These are phyloP conservation scores for Rubroshorea leprosula DNA, from an alignment of 345 rosid species.

Conservation along the genomic window DNA sequence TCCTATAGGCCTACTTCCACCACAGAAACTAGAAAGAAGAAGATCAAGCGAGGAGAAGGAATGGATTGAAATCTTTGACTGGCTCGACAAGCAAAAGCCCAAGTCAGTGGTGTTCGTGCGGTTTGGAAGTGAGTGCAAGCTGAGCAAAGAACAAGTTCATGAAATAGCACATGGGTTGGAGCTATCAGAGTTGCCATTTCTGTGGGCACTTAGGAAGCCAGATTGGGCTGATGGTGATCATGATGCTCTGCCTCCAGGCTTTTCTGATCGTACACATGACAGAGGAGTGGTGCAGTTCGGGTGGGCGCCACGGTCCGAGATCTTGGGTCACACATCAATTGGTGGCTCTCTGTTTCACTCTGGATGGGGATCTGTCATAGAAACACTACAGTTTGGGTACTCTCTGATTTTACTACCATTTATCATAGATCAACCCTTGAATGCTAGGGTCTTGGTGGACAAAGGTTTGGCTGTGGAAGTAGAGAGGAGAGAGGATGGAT, in stretches of 20 bases:
- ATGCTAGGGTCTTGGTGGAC: conserved; percentile 8
- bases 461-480: conserved; percentile 21
- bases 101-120: conserved; percentile 27
- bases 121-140: conserved; percentile 33
- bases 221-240: background rate
- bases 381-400: background rate
- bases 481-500: conserved; percentile 17
- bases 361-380: background rate
- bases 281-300: background rate
- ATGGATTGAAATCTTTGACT: conserved; percentile 12
- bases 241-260: background rate
- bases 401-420: background rate
- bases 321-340: conserved; percentile 1
- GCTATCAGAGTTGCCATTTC: conserved; percentile 20
- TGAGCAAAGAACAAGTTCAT: conserved; percentile 21
- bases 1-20: conserved; percentile 15
- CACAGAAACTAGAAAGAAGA: conserved; percentile 11
- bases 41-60: background rate
- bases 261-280: background rate
- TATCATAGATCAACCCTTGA: background rate
- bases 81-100: conserved; percentile 21
- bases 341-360: background rate
- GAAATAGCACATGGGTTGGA: conserved; percentile 28
- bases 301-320: background rate
- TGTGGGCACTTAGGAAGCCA: conserved; percentile 21